These are phyloP conservation scores for Coemansia sp. DNA, from an alignment of 192 early-diverging fungal genomes.

Conservation along the genomic window DNA sequence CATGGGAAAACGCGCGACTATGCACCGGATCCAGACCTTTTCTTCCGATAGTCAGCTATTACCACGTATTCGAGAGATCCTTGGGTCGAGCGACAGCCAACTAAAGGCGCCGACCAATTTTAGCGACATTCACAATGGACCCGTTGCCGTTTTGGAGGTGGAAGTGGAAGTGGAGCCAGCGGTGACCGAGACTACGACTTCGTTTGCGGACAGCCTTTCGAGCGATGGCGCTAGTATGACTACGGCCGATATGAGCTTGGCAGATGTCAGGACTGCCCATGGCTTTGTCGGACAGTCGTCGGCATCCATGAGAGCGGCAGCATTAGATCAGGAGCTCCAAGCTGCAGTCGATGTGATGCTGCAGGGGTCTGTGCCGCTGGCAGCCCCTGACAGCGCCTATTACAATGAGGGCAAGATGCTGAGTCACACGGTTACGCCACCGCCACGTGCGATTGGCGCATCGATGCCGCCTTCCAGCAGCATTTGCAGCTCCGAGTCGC, in stretches of 20 bases:
- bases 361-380: conserved; percentile 12
- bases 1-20: conserved; percentile 8
- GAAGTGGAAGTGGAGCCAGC: conserved; percentile 2
- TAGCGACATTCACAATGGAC: background rate
- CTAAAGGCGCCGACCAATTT: conserved; percentile 2
- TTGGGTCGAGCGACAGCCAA: conserved; percentile 48
- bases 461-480: conserved; percentile 7
- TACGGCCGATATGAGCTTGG: conserved; percentile 32
- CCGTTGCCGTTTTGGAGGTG: background rate
- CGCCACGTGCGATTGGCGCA: background rate
- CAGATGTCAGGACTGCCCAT: conserved; percentile 2
- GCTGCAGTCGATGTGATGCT: conserved; percentile 45
- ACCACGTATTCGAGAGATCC: conserved; percentile 33
- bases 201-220: conserved; percentile 5
- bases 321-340: conserved; percentile 38
- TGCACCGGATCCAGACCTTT: conserved; percentile 2
- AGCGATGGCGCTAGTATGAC: conserved; percentile 32
- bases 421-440: conserved; percentile 5
- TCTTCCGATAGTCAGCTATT: conserved; percentile 36
- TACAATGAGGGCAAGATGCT: conserved; percentile 6
- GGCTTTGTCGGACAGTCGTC: conserved; percentile 9
- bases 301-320: conserved; percentile 12
- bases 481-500: conserved; percentile 9
- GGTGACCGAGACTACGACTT: background rate
- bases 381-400: background rate